phyloP scores from a whole-genome alignment of 495 filamentous ascomycete species.

The Corynascus novoguineensis region DNA sequence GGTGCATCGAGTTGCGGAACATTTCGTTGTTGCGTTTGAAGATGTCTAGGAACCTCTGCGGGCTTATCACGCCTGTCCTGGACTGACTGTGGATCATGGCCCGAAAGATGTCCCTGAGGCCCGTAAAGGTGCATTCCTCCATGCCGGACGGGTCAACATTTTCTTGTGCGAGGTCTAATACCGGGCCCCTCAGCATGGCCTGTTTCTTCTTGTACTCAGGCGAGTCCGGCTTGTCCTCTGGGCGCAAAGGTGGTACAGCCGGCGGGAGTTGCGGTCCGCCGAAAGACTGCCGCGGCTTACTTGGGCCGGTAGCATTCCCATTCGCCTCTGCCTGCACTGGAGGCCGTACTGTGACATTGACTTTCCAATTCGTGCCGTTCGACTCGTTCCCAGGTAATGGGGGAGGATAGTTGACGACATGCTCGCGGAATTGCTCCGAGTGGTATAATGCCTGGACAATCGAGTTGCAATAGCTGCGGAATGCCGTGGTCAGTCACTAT shows the following conservation, averaged over 20 bases:
- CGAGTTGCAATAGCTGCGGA: slow-evolving; percentile 90
- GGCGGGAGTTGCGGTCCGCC: slow-evolving; percentile 36
- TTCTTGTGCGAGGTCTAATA: slow-evolving; percentile 72
- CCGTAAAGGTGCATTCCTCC: slow-evolving; percentile 90
- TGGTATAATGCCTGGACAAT: slow-evolving; percentile 96
- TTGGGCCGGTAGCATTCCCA: slow-evolving; percentile 30
- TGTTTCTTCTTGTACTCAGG: slow-evolving; percentile 97
- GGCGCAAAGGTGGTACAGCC: slow-evolving; percentile 35
- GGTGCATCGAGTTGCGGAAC: slow-evolving; percentile 95
- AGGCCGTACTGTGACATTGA: slow-evolving; percentile 46
- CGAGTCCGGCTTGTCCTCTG: slow-evolving; percentile 73
- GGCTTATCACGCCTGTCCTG: slow-evolving; percentile 85
- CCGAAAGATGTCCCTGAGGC: slow-evolving; percentile 93
- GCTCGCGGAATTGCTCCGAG: slow-evolving; percentile 89
- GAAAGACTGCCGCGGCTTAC: slow-evolving; percentile 42
- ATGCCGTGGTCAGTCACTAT: not conserved
- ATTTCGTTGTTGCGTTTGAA: slow-evolving; percentile 92
- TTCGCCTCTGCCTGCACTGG: slow-evolving; percentile 41
- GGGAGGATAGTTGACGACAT: slow-evolving; percentile 87
- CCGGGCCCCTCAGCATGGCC: slow-evolving; percentile 77
- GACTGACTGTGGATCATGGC: slow-evolving; percentile 76
- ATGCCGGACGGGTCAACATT: slow-evolving; percentile 80
- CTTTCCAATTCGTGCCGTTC: slow-evolving; percentile 40
- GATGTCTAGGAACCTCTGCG: slow-evolving; percentile 88
- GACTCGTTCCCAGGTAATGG: slow-evolving; percentile 42